Evolutionary conservation across 2,329 filamentous ascomycete genomes (phyloP).

Genomic region (Ophiobolus disseminans): DNA sequence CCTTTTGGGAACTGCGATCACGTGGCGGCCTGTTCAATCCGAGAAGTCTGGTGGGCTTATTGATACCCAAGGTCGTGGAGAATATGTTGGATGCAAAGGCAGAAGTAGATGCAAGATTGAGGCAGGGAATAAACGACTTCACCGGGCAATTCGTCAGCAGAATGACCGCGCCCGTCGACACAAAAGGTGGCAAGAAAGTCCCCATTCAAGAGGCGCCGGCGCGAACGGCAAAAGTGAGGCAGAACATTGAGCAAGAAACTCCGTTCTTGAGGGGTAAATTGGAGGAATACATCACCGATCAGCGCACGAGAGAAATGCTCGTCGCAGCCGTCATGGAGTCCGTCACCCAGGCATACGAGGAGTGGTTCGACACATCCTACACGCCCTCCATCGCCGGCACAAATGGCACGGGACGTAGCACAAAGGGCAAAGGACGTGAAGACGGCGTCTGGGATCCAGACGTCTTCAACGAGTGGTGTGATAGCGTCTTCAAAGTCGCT

Average conservation of each 20-base stretch:
- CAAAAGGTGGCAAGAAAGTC: conserved; percentile 32
- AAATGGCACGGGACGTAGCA: conserved; percentile 25
- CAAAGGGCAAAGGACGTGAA: conserved; percentile 61
- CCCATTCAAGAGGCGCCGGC: conserved; percentile 34
- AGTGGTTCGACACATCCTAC: conserved; percentile 65
- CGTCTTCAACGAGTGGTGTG: conserved; percentile 69
- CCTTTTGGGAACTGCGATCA: conserved; percentile 72
- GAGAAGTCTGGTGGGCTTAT: conserved; percentile 65
- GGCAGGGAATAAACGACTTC: conserved; percentile 71
- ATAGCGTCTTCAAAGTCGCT: conserved; percentile 65
- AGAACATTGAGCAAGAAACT: conserved; percentile 65
- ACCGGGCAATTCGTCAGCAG: conserved; percentile 64
- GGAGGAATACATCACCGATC: conserved; percentile 69
- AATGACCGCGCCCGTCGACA: conserved; percentile 60
- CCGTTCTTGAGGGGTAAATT: conserved; percentile 63
- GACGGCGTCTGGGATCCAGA: conserved; percentile 71
- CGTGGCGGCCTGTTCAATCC: conserved; percentile 72
- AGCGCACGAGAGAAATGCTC: conserved; percentile 69
- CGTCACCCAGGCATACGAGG: conserved; percentile 68
- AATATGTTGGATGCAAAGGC: conserved; percentile 76
- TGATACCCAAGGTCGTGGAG: conserved; percentile 71
- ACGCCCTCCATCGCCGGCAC: conserved; percentile 24
- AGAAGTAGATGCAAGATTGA: conserved; percentile 68
- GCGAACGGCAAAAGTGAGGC: conserved; percentile 56
- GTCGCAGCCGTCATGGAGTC: conserved; percentile 70